A percentile compares a stretch with the other conserved stretches of the same genome.
Conservation (phyloP, 2,329 filamentous ascomycete species). For the Aureobasidium lini region DNA sequence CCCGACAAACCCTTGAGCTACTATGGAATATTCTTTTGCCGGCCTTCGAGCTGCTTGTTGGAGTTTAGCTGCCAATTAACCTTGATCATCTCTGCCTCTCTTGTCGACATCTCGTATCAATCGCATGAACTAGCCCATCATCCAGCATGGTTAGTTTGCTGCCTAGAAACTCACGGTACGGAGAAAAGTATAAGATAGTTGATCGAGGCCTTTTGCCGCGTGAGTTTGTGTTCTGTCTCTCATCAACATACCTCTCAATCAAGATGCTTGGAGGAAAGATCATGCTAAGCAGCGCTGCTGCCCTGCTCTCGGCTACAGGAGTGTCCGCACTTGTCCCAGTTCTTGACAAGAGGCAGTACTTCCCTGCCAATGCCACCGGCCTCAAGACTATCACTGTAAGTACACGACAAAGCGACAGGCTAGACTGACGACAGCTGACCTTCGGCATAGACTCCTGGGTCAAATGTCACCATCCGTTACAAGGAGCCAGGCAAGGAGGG, state of each 20-base stretch:
- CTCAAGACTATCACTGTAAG: slow-evolving; percentile 35
- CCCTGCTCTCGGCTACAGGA: not conserved
- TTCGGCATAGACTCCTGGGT: slow-evolving; percentile 23
- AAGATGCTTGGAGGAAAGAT: not conserved
- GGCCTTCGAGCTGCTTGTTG: slow-evolving; percentile 9
- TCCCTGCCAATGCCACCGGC: slow-evolving; percentile 34
- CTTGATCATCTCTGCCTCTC: not conserved
- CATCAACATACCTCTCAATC: not conserved
- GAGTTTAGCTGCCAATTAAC: slow-evolving; percentile 6
- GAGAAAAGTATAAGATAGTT: slow-evolving; percentile 4
- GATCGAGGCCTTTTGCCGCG: not conserved
- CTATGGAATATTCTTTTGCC: not conserved
- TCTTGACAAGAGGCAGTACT: slow-evolving; percentile 9
- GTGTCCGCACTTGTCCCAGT: slow-evolving; percentile 1
- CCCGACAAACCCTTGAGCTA: not conserved
- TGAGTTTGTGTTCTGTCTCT: not conserved
- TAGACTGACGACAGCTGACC: not conserved
- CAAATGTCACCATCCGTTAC: slow-evolving; percentile 41
- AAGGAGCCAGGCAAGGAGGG: slow-evolving; percentile 43
- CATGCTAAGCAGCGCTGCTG: not conserved
- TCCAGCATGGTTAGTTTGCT: not conserved
- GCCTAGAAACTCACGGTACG: not conserved
- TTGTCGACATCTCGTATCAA: not conserved
- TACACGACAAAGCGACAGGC: not conserved
- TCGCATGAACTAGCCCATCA: not conserved